Base-by-base conservation (phyloP, 1,284 basidiomycete genomes). In the Fomitopsis palustris region DNA sequence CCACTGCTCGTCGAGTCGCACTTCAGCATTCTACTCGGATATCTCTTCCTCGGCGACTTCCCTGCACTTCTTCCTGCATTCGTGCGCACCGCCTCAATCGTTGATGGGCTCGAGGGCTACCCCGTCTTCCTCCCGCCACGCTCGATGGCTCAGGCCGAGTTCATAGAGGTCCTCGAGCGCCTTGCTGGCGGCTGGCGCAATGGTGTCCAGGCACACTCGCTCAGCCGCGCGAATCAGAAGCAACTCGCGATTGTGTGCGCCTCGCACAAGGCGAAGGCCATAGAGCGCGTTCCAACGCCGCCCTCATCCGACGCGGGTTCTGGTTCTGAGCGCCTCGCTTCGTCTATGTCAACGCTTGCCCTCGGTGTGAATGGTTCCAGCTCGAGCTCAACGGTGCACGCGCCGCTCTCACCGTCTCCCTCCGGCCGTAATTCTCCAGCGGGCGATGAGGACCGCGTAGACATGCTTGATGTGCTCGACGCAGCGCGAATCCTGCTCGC, bases 81-180 rank as follows among this genome's bases (percentile, higher is more conserved):
- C 66, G 75, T 80, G 29, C 82, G 80, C 55, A 81, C 87, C 0
- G 85, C 88, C 0, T 74, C 80, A 6, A 74, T 91, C 33, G 83
- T 92, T 21, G 89, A 93, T 61, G 87, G 88, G 1, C 78, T 93
- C 35, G 92, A 93, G 69, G 91, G 89, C 0, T 93, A 91, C 71
- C 92, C 92, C 12, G 79, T 94, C 38, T 94, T 94, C 72, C 76
- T 92, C 0, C 88, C 90, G 6, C 89, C 92, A 10, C 78, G 92
- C 31, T 92, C 89, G 16, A 90, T 93, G 86, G 85, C 87, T 0
- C 91, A 93, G 67, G 90, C 90, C 10, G 91, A 93, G 72, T 93
- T 92, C 65, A 74, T 90, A 57, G 92, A 93, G 69, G 78, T 90
- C 9, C 77, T 93, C 57, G 90, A 93, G 65, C 81, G 91, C 7